Conservation (phyloP, 73 alveolate genomes). For the Paramecium sexaurelia region DNA sequence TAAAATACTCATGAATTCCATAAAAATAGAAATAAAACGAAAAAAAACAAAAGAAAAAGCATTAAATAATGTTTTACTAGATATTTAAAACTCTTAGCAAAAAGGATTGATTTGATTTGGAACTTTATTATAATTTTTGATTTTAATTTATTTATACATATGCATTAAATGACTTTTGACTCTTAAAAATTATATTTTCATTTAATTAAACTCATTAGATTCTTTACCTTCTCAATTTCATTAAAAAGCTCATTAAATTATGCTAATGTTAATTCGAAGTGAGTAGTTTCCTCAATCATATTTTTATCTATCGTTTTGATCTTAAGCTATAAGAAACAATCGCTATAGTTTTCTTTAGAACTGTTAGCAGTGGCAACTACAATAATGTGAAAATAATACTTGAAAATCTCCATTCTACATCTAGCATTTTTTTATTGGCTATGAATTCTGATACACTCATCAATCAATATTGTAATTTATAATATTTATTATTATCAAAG, state of each 20-base stretch:
- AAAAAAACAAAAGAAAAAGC: background rate
- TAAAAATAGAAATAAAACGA: background rate
- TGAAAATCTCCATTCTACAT: conserved; percentile 62
- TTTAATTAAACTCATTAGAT: conserved; percentile 36
- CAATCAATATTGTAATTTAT: background rate
- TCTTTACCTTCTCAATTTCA: conserved; percentile 55
- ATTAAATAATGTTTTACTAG: background rate
- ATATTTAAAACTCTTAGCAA: background rate
- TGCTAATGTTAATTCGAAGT: conserved; percentile 43
- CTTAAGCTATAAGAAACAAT: conserved; percentile 34
- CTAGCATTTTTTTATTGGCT: conserved; percentile 40
- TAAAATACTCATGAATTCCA: background rate
- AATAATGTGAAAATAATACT: background rate
- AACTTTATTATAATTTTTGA: background rate
- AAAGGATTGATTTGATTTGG: conserved; percentile 5
- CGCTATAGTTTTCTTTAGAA: conserved; percentile 28
- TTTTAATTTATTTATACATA: background rate
- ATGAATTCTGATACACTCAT: conserved; percentile 53
- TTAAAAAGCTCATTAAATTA: conserved; percentile 39
- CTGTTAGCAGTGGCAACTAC: conserved; percentile 57
- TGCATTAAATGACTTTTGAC: background rate
- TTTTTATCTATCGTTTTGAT: conserved; percentile 43
- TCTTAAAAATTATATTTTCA: background rate
- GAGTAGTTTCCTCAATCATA: conserved; percentile 26
- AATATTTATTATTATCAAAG: background rate